These are phyloP conservation scores for Nicotiana paniculata DNA, from an alignment of 257 asterid genomes.

Conservation along the genomic window DNA sequence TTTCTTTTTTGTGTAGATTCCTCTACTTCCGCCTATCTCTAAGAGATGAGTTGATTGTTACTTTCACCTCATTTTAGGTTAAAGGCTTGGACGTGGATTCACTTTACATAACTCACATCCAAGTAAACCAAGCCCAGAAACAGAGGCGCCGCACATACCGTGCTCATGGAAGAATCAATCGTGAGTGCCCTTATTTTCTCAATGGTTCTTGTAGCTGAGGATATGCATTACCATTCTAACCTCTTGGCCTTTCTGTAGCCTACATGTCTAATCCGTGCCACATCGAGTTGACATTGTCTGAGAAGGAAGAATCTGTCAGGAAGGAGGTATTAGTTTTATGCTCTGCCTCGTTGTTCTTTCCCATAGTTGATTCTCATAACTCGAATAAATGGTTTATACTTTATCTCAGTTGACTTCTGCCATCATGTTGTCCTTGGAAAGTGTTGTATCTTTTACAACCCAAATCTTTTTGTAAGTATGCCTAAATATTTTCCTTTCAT, in stretches of 20 bases:
- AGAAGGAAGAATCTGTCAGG: slow-evolving; percentile 69
- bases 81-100: slow-evolving; percentile 92
- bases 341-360: neutral
- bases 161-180: slow-evolving; percentile 51
- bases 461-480: neutral
- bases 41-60: neutral
- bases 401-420: neutral
- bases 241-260: slow-evolving; percentile 28
- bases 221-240: neutral
- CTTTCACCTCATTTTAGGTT: slow-evolving; percentile 34
- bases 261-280: slow-evolving; percentile 94
- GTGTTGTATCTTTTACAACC: neutral
- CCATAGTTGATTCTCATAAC: neutral
- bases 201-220: neutral
- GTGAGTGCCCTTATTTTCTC: slow-evolving; percentile 13
- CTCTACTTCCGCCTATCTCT: neutral
- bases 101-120: slow-evolving; percentile 82
- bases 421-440: neutral
- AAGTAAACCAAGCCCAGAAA: slow-evolving; percentile 84
- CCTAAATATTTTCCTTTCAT: neutral
- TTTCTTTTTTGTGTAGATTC: neutral
- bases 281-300: slow-evolving; percentile 66
- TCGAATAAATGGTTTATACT: neutral
- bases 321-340: slow-evolving; percentile 45
- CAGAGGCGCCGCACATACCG: slow-evolving; percentile 66